Evolutionary conservation across 805 yeast genomes (phyloP).

Genomic region (Saturnispora saitoi): DNA sequence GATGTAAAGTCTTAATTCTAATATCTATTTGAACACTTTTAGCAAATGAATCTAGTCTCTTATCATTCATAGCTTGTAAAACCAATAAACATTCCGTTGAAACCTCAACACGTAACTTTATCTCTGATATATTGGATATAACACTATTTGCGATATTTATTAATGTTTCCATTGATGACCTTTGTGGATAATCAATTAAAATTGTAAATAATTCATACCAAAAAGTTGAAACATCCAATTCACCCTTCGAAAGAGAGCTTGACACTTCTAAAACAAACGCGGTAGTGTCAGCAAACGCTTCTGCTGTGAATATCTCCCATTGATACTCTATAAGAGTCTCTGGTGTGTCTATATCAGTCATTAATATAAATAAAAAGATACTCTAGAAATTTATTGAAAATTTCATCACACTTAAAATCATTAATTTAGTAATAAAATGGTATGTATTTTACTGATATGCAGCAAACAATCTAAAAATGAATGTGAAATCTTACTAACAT

Average conservation of each 20-base stretch:
- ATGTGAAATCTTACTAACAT: slow-evolving; percentile 1
- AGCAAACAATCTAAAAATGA: no score
- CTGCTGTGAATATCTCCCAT: neutral
- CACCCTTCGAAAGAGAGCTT: neutral
- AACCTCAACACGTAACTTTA: slow-evolving; percentile 18
- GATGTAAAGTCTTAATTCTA: slow-evolving; percentile 22
- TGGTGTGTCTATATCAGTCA: neutral
- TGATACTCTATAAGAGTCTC: neutral
- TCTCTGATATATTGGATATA: slow-evolving; percentile 14
- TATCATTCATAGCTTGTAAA: slow-evolving; percentile 19
- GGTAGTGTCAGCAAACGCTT: neutral
- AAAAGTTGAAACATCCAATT: neutral
- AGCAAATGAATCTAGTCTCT: slow-evolving; percentile 17
- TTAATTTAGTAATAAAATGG: slow-evolving; percentile 3
- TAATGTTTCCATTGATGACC: slow-evolving; percentile 16
- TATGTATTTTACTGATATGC: neutral
- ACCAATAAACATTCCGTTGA: slow-evolving; percentile 21
- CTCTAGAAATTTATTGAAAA: neutral
- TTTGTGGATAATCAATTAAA: slow-evolving; percentile 18
- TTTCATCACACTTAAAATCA: neutral
- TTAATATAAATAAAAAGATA: neutral
- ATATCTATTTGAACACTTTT: slow-evolving; percentile 22
- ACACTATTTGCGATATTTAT: slow-evolving; percentile 17
- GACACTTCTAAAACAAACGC: neutral
- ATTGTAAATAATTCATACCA: slow-evolving; percentile 21